Evolutionary conservation across 345 rosid species (phyloP).

Genomic region (Zanthoxylum bungeanum): DNA sequence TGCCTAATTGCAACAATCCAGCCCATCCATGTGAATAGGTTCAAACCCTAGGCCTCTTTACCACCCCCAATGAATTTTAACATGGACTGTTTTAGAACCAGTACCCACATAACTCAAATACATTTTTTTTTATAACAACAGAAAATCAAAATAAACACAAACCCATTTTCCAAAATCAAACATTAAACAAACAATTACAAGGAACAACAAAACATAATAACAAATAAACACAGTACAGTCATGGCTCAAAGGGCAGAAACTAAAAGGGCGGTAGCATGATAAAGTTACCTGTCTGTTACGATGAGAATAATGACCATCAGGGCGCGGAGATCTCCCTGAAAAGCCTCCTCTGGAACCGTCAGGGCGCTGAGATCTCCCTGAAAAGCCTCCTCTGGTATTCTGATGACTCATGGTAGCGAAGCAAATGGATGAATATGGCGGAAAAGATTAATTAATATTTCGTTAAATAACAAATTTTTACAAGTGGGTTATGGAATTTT

Average conservation of each 20-base stretch:
- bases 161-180: not conserved
- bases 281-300: conserved; percentile 18
- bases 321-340: conserved; percentile 11
- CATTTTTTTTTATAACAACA: not conserved
- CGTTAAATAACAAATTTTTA: no score
- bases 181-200: not conserved
- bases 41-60: not conserved
- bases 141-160: not conserved
- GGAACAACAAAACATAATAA: not conserved
- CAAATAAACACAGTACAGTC: not conserved
- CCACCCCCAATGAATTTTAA: no score
- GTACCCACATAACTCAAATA: not conserved
- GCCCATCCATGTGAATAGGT: not conserved
- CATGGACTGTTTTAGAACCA: no score
- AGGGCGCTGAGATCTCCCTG: conserved; percentile 14
- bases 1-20: not conserved
- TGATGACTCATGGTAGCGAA: conserved; percentile 17
- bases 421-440: not conserved
- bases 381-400: not conserved
- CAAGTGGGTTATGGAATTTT: not conserved
- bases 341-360: conserved; percentile 1
- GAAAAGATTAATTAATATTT: no score
- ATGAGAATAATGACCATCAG: not conserved
- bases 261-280: not conserved
- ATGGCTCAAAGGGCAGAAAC: not conserved